Percentiles rank a stretch among this genome's conserved stretches.
Evolutionary conservation across 2,329 filamentous ascomycete species (phyloP).

Genomic region (Leptographium wingfieldii): DNA sequence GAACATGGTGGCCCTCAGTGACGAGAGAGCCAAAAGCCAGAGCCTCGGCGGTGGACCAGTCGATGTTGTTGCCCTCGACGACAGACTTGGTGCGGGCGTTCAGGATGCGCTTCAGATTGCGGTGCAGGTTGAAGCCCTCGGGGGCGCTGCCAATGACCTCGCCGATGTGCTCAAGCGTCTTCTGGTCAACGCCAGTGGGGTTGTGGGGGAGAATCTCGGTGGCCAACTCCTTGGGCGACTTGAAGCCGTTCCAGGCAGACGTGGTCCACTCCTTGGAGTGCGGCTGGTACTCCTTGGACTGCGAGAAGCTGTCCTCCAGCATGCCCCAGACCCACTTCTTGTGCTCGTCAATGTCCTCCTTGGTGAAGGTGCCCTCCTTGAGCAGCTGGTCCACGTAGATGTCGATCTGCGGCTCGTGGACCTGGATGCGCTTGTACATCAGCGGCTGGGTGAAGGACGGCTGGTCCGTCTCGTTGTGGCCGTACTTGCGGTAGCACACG

Average conservation of each 20-base stretch:
- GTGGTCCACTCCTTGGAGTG: slow-evolving; percentile 97
- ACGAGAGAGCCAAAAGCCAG: slow-evolving; percentile 88
- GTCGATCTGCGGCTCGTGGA: slow-evolving; percentile 74
- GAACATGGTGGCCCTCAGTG: slow-evolving; percentile 88
- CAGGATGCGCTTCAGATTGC: slow-evolving; percentile 95
- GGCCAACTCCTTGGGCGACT: slow-evolving; percentile 93
- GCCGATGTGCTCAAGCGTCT: slow-evolving; percentile 70
- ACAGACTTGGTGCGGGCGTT: slow-evolving; percentile 83
- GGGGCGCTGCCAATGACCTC: slow-evolving; percentile 66
- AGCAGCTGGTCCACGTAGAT: slow-evolving; percentile 87
- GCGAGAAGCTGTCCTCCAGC: slow-evolving; percentile 93
- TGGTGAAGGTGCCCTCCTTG: slow-evolving; percentile 86
- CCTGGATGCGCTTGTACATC: slow-evolving; percentile 96
- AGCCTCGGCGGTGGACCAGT: slow-evolving; percentile 95
- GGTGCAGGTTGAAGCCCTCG: slow-evolving; percentile 79
- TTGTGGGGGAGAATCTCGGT: slow-evolving; percentile 88
- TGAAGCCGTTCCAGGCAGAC: slow-evolving; percentile 98
- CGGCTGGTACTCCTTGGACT: slow-evolving; percentile 94
- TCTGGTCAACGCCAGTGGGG: slow-evolving; percentile 64
- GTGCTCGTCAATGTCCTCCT: slow-evolving; percentile 96
- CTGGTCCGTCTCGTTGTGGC: slow-evolving; percentile 99
- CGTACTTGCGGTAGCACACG: slow-evolving; percentile 97
- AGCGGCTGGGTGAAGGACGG: slow-evolving; percentile 98
- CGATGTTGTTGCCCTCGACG: slow-evolving; percentile 82
- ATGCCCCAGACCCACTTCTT: slow-evolving; percentile 99